Evolutionary conservation across 1,284 basidiomycete species (phyloP).

Genomic region (Tranzscheliella williamsii): DNA sequence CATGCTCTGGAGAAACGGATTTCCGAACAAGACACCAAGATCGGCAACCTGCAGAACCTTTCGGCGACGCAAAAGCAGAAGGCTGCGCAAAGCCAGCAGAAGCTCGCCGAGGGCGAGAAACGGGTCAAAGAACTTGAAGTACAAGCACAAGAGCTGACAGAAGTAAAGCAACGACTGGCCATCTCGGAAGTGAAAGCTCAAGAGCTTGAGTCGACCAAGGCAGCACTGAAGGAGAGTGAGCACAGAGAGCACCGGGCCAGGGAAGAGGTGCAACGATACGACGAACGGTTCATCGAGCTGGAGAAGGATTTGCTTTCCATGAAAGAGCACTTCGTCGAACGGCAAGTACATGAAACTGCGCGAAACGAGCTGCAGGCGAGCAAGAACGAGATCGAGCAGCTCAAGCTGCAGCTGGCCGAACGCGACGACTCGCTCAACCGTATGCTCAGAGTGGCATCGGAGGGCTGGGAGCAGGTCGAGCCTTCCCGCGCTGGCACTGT

Average conservation of each 20-base stretch:
- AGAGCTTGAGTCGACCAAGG: conserved; percentile 22
- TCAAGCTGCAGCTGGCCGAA: conserved; percentile 17
- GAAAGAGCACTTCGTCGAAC: conserved; percentile 39
- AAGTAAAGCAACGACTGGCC: conserved; percentile 5
- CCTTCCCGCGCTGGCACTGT: not conserved
- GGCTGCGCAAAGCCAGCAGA: conserved; percentile 43
- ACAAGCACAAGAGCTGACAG: conserved; percentile 15
- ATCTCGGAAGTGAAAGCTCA: conserved; percentile 19
- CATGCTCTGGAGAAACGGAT: conserved; percentile 40
- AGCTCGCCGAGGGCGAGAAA: conserved; percentile 46
- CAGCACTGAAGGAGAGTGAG: conserved; percentile 15
- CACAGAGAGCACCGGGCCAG: conserved; percentile 14
- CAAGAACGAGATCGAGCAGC: conserved; percentile 21
- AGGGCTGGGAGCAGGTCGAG: conserved; percentile 19
- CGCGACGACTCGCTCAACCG: not conserved
- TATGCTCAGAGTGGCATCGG: not conserved
- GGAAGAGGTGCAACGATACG: conserved; percentile 20
- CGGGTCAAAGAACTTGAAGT: conserved; percentile 36
- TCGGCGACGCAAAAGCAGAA: conserved; percentile 54
- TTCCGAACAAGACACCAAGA: conserved; percentile 45
- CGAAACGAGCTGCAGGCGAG: conserved; percentile 16
- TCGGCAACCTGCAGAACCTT: conserved; percentile 43
- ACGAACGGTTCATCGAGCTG: conserved; percentile 33
- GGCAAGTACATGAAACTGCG: conserved; percentile 7
- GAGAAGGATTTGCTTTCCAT: conserved; percentile 41